Evolutionary conservation across 129 eudicot species (phyloP), one percentile per base, ranked within the genome.

Genomic region (Calendula officinalis): DNA sequence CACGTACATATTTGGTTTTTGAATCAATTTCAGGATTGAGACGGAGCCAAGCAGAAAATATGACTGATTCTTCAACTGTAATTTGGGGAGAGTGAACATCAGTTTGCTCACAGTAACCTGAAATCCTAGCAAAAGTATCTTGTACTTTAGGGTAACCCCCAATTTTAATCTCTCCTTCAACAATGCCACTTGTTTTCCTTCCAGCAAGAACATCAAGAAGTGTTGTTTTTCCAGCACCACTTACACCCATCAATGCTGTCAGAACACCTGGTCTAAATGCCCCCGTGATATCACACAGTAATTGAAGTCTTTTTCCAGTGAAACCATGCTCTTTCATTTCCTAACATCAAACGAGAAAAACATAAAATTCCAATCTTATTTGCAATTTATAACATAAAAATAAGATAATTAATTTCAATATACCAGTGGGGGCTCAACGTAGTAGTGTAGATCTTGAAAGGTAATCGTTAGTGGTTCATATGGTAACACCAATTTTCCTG

Each of bases 171-270:
- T 80, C 85, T 27, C 94, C 90, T 78, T 85, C 81, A 48, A 80
- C 70, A 42, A 60, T 35, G 53, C 96, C 96, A 62, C 82, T 77
- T 2, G 90, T 89, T 82, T 89, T 89, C 66, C 94, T 73, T 51
- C 96, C 96, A 35, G 97, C 56, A 57, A 89, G 95, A 67, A 89
- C 97, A 59, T 89, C 97, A 34, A 89, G 88, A 70, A 89, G 95
- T 62, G 97, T 89, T 68, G 97, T 89, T 72, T 89, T 89, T 3
- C 97, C 97, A 66, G 97, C 97, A 61, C 97, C 97, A 68, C 90
- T 86, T 30, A 81, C 86, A 46, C 95, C 97, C 97, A 89, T 83
- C 44, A 89, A 64, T 45, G 97, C 97, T 27, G 95, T 86, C 53
- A 89, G 97, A 72, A 86, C 80, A 51, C 95, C 97, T 8, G 97